Evolutionary conservation across 495 filamentous ascomycete species (phyloP).

Genomic region (Penicillium cataractarum): DNA sequence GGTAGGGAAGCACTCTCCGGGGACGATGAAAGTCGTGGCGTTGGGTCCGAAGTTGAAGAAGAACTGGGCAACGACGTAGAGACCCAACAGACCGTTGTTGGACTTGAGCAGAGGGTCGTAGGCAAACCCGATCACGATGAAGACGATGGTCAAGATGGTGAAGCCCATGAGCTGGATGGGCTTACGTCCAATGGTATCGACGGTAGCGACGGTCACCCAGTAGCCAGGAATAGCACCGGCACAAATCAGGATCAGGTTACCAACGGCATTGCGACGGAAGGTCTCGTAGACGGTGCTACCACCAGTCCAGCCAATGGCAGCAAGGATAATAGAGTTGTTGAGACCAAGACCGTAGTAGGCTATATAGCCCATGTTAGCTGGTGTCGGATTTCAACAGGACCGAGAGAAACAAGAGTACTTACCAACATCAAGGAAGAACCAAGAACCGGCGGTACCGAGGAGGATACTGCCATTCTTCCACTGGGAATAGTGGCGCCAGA

Average conservation of each 20-base stretch:
- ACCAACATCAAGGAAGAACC: constrained; percentile 75
- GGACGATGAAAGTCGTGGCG: constrained; percentile 87
- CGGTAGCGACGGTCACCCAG: constrained; percentile 70
- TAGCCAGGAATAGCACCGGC: constrained; percentile 82
- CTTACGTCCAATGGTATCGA: constrained; percentile 77
- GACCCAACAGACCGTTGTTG: constrained; percentile 59
- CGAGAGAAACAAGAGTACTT: constrained; percentile 3
- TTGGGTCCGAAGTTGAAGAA: constrained; percentile 92
- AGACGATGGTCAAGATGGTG: constrained; percentile 70
- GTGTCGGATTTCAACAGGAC: neutral
- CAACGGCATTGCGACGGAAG: constrained; percentile 72
- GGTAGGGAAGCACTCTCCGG: constrained; percentile 89
- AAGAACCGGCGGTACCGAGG: constrained; percentile 78
- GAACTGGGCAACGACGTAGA: constrained; percentile 80
- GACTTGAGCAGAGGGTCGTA: constrained; percentile 53
- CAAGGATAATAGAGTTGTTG: constrained; percentile 71
- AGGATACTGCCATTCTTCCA: constrained; percentile 71
- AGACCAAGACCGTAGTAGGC: constrained; percentile 81
- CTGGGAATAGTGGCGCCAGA: constrained; percentile 63
- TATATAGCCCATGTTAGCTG: constrained; percentile 35
- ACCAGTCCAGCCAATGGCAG: constrained; percentile 67
- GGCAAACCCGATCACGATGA: constrained; percentile 73
- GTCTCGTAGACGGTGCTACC: constrained; percentile 60
- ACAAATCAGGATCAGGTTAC: constrained; percentile 74
- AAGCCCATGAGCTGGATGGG: constrained; percentile 81